phyloP scores from a whole-genome alignment of 2,329 filamentous ascomycete genomes.

The Calonectria pseudoreteaudii region DNA sequence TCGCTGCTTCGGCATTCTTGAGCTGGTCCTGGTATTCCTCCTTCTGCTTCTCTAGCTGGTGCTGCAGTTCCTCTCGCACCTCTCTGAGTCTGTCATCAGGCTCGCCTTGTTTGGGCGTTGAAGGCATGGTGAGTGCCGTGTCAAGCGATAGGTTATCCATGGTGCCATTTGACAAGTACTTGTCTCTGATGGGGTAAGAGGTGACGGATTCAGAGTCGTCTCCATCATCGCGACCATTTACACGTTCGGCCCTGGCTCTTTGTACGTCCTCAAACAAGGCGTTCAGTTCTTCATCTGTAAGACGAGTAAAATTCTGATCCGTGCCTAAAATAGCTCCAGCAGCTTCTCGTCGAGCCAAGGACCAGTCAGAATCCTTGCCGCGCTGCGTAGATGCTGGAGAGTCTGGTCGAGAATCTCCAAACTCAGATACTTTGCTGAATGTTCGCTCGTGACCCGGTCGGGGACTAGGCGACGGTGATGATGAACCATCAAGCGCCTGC shows the following conservation, averaged over 20 bases:
- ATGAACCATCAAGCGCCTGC: conserved; percentile 64
- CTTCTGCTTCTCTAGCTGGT: conserved; percentile 84
- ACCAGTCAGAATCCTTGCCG: conserved; percentile 92
- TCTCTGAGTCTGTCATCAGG: conserved; percentile 81
- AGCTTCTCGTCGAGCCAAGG: conserved; percentile 92
- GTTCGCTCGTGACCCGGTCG: conserved; percentile 80
- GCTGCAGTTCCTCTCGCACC: conserved; percentile 85
- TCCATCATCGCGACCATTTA: conserved; percentile 79
- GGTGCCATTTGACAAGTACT: conserved; percentile 94
- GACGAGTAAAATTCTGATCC: conserved; percentile 89
- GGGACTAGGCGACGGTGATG: conserved; percentile 71
- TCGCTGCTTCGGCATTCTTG: conserved; percentile 78
- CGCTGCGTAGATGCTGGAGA: conserved; percentile 78
- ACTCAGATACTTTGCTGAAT: conserved; percentile 84
- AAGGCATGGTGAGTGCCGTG: conserved; percentile 93
- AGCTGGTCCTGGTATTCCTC: conserved; percentile 84
- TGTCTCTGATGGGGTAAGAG: conserved; percentile 90
- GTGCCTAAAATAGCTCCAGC: conserved; percentile 88
- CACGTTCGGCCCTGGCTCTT: conserved; percentile 81
- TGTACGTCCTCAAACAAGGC: conserved; percentile 94
- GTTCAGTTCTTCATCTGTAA: conserved; percentile 95
- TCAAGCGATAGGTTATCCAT: conserved; percentile 97
- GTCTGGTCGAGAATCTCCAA: conserved; percentile 79
- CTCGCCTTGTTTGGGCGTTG: conserved; percentile 84
- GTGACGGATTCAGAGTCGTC: conserved; percentile 91